Evolutionary conservation across 2,329 filamentous ascomycete species (phyloP), one percentile per base, ranked within the genome.

Genomic region (Fusarium poae): DNA sequence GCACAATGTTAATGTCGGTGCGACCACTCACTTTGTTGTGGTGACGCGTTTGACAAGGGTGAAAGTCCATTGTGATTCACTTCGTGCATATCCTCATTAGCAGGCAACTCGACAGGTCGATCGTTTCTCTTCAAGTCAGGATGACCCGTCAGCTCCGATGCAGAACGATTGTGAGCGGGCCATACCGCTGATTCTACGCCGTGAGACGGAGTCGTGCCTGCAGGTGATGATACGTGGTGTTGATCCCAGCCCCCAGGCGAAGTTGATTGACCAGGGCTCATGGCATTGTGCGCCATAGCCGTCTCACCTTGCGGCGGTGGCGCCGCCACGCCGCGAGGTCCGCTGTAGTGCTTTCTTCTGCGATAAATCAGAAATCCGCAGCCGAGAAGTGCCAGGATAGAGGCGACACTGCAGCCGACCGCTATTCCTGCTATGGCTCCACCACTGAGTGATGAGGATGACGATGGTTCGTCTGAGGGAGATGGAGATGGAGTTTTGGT

Each of bases 391-490:
- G 25, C 54, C 13, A 61, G 44, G 9, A 61, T 32, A 3, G 42
- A 20, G 20, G 44, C 57, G 11, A 61, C 32, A 32, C 37, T 34
- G 18, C 37, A 21, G 9, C 57, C 54, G 10, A 61, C 57, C 3
- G 57, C 57, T 37, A 61, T 61, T 6, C 57, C 57, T 9, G 54
- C 57, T 44, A 61, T 61, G 11, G 30, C 57, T 23, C 57, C 57
- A 4, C 20, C 21, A 20, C 54, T 34, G 3, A 61, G 43, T 7
- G 42, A 49, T 9, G 43, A 18, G 4, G 44, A n/a, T 2, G 50
- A 55, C n/a, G 50, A 6, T 45, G 44, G 21, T n/a, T 46, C 1
- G 34, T 45, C 4, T 40, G 27, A n/a, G 37, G 20, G 2, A 3
- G 54, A 39, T 6, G 54, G 13, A 13, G 37, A 2, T 6, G 44